A percentile compares a stretch with the other conserved stretches of the same genome.
These are phyloP conservation scores for Ilex aquifolium DNA, from an alignment of 257 asterid genomes.

Conservation along the genomic window DNA sequence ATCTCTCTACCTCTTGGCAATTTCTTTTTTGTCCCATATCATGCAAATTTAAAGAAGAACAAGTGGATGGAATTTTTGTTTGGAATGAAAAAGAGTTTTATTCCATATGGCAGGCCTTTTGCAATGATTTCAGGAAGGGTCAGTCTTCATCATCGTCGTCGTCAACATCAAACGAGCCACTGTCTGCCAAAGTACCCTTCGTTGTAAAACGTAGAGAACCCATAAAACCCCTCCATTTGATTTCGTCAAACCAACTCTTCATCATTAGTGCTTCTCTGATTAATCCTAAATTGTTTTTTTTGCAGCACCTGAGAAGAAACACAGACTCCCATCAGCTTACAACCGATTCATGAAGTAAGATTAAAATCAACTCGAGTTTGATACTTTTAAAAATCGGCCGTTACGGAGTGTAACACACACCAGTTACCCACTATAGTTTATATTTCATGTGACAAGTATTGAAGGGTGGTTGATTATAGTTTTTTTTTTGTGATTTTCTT, in stretches of 20 bases:
- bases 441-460: no score
- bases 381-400: no score
- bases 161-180: slow-evolving; percentile 54
- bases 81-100: no score
- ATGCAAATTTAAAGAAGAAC: no score
- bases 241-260: no score
- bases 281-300: background rate
- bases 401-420: no score
- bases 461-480: background rate
- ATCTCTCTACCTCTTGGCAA: no score
- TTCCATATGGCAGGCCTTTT: slow-evolving; percentile 29
- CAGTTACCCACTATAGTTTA: no score
- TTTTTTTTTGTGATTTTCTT: background rate
- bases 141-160: slow-evolving; percentile 60
- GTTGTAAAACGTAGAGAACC: slow-evolving; percentile 72
- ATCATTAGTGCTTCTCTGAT: no score
- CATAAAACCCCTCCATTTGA: background rate
- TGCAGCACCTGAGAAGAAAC: slow-evolving; percentile 97
- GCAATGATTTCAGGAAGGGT: slow-evolving; percentile 61
- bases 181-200: slow-evolving; percentile 73
- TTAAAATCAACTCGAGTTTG: no score
- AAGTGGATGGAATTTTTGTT: no score
- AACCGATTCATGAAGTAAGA: slow-evolving; percentile 95
- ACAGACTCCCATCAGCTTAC: slow-evolving; percentile 98
- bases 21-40: no score